Evolutionary conservation across 306 rosid genomes (phyloP), one percentile per base, ranked within the genome.

Genomic region (Bauhinia variegata): DNA sequence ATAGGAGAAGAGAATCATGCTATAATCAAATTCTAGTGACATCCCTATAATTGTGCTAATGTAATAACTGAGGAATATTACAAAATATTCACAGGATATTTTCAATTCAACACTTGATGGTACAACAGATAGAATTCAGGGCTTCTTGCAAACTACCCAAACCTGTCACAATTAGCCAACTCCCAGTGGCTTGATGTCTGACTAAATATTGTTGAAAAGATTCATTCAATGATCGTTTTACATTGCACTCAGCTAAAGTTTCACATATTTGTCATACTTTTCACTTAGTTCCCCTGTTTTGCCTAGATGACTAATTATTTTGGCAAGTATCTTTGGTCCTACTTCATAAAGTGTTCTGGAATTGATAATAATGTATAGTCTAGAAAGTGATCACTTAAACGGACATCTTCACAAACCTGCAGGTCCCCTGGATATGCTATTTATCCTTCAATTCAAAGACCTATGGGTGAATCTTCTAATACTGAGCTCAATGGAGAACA

Each of bases 381-480:
- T 48, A 34, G 58, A 15, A 49, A 48, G 23, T 32, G 42, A 63
- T 28, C 17, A 28, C 58, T 42, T 73, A 28, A 76, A 37, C 9
- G 34, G 32, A 4, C 11, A 0, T 60, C 12, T 81, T 57, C 49
- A 66, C 60, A 39, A 46, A 57, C 67, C 56, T 62, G 63, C 81
- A 88, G 97, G 83, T 71, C 89, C 59, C 80, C 88, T 48, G 96
- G 88, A 75, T 78, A 78, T 77, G 84, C 79, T 5, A 70, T 75
- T 38, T 53, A 75, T 72, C 89, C 89, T 75, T 81, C 78, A 18
- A 68, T 42, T 61, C 92, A 81, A 71, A 19, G 59, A 71, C 79
- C 83, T 16, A 28, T 47, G 19, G 57, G 70, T 1, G 79, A 83
- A 73, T 74, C 91, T 63, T 1, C 71, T 37, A 69, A 31, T 28